Evolutionary conservation across 352 stramenopile species (phyloP), one percentile per base, ranked within the genome.

Genomic region (Phytopythium mirpurense): DNA sequence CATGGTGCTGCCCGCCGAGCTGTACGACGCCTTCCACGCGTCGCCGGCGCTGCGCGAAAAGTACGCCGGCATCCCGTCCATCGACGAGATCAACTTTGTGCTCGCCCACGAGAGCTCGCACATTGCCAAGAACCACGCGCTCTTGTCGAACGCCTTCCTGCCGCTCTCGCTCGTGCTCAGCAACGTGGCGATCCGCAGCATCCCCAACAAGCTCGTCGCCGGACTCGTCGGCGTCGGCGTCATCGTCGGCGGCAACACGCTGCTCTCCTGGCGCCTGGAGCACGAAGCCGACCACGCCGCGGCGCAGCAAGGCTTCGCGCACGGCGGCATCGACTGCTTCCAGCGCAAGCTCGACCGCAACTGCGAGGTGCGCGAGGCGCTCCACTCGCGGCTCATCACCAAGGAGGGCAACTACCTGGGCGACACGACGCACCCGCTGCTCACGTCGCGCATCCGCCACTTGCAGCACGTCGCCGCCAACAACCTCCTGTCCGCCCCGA

Each of bases 1-100:
- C 51, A 71, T 93, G 31, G 70, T 90, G 29, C 60, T 93, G n/a
- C 80, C 83, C 7, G 64, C 83, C 32, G 74, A 89, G 38, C 62
- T 93, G n/a, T 93, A 93, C 60, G 73, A 89, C 16, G 83, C 80
- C 6, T 93, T 88, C 65, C 75, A 88, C 59, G 74, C 78, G 2
- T 74, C 72, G 1, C 31, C 51, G 0, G 73, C 77, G 37, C 36
- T 81, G 41, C 70, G 76, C 29, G 52, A 62, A 18, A 63, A 72
- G 45, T 82, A 83, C 55, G 0, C 26, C 18, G 67, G 77, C 54
- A 80, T 87, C 41, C 80, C 83, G 18, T 70, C 67, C 46, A 69
- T 68, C 24, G 77, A 91, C 47, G 83, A 94, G 59, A 81, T 90
- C 44, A 71, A 93, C 56, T 94, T 94, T 51, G 79, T 92, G 15